These are phyloP conservation scores for Lithohypha guttulata DNA, from an alignment of 2,329 filamentous ascomycete species.

Conservation along the genomic window DNA sequence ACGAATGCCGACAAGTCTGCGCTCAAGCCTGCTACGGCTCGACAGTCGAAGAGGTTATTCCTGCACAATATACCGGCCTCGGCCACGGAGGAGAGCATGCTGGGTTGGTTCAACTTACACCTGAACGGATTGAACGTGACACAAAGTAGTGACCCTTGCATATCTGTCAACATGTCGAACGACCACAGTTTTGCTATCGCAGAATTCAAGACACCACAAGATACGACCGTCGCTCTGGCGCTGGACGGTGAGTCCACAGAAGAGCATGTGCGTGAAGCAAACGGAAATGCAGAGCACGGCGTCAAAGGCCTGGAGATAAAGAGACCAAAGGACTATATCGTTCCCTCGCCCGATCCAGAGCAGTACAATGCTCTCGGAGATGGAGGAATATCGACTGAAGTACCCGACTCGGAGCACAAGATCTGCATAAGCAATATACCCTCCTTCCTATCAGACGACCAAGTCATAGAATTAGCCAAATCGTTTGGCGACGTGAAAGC, in stretches of 20 bases:
- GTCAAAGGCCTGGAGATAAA: slow-evolving; percentile 58
- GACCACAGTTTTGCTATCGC: slow-evolving; percentile 73
- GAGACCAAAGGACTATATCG: slow-evolving; percentile 93
- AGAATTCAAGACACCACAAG: slow-evolving; percentile 78
- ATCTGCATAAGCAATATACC: slow-evolving; percentile 87
- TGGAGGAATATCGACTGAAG: slow-evolving; percentile 65
- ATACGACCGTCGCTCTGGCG: slow-evolving; percentile 83
- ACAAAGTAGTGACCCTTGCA: slow-evolving; percentile 71
- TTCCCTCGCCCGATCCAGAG: slow-evolving; percentile 66
- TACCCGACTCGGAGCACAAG: slow-evolving; percentile 90
- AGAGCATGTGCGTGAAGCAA: slow-evolving; percentile 48
- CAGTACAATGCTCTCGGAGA: slow-evolving; percentile 50
- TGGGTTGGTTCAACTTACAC: slow-evolving; percentile 89
- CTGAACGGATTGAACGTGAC: slow-evolving; percentile 94
- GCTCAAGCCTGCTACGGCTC: slow-evolving; percentile 82
- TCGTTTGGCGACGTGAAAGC: slow-evolving; percentile 90
- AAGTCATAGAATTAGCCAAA: slow-evolving; percentile 78
- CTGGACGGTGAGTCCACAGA: slow-evolving; percentile 86
- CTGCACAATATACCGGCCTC: slow-evolving; percentile 68
- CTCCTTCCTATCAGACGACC: slow-evolving; percentile 75
- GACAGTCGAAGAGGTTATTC: slow-evolving; percentile 86
- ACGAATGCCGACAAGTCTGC: slow-evolving; percentile 44
- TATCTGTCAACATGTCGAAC: slow-evolving; percentile 68
- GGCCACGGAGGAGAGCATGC: slow-evolving; percentile 63
- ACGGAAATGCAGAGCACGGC: slow-evolving; percentile 42